Base-by-base conservation (phyloP, 73 alveolate genomes). In the Paramecium sonneborni region DNA sequence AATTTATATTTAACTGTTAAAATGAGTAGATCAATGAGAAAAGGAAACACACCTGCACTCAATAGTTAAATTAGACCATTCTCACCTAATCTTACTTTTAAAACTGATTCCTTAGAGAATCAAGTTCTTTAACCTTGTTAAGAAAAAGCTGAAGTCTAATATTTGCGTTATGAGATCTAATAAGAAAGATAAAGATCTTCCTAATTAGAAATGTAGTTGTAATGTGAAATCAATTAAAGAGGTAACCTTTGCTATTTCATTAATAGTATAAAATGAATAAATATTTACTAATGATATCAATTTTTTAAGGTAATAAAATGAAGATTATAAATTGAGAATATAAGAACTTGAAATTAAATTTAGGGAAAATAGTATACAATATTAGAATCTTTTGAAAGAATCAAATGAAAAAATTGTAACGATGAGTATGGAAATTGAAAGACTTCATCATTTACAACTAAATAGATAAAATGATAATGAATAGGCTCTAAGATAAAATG, bases 21-120 rank as follows among this genome's bases (percentile, higher is more conserved):
- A 72, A 72, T 72, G 86, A 72, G 57, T 72, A 72, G 86, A 38
- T 72, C 86, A 5, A 79, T 79, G 41, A 38, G 90, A 20, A 79
- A 79, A 43, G 90, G 74, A 24, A 79, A 38, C 24, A 44, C 62
- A 32, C 69, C 69, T 24, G 74, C 76, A 79, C 30, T 79, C 46
- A 44, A 44, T 79, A 79, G 86, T 72, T 38, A 72, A 35, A 79
- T 79, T 46, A 32, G 90, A 24, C 90, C 90, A 38, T 79, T 79
- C 72, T 43, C 76, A 30, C 90, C 90, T 14, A 79, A 79, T 34
- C 70, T 79, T 23, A 79, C 90, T 30, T 79, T 79, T 46, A 79
- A 79, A 44, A 79, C 90, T 43, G 90, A 79, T 41, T 79, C 26
- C 4, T 23, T 79, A 79, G 90, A 79, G 24, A 79, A 79, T 43